A percentile compares a stretch with the other conserved stretches of the same genome.
Evolutionary conservation across 1,284 basidiomycete species (phyloP).

Genomic region (Sphaerobolus stellatus): DNA sequence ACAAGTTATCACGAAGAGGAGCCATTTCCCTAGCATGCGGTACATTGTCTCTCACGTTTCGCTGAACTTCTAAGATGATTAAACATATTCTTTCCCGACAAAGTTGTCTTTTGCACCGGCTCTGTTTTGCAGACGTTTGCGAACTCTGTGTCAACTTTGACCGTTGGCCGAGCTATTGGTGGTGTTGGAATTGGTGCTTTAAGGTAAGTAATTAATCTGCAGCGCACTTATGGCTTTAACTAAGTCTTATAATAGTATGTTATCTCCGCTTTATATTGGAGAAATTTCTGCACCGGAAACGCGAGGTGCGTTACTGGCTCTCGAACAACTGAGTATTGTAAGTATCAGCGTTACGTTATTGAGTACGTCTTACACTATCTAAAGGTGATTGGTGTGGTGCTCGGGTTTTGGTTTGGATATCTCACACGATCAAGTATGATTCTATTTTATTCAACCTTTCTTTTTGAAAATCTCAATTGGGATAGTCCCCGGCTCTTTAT

Average conservation of each 20-base stretch:
- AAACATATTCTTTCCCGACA: conserved; percentile 3
- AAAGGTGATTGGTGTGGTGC: conserved; percentile 61
- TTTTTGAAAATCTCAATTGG: not conserved
- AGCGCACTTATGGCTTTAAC: not conserved
- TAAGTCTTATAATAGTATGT: conserved; percentile 49
- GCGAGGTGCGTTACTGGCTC: conserved; percentile 74
- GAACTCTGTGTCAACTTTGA: conserved; percentile 52
- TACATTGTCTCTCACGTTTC: conserved; percentile 25
- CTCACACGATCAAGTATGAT: conserved; percentile 60
- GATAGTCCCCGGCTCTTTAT: conserved; percentile 54
- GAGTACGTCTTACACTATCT: not conserved
- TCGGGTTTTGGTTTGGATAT: conserved; percentile 82
- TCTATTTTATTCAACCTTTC: not conserved
- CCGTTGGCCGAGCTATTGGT: conserved; percentile 68
- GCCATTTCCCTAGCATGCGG: conserved; percentile 68
- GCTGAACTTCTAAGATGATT: not conserved
- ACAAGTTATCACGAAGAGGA: conserved; percentile 62
- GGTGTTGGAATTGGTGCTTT: conserved; percentile 79
- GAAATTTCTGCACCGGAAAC: conserved; percentile 81
- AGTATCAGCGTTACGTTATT: not conserved
- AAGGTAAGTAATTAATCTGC: conserved; percentile 42
- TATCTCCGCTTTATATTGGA: conserved; percentile 78
- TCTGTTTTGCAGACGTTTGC: conserved; percentile 68
- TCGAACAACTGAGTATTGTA: conserved; percentile 76
- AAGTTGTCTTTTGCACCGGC: conserved; percentile 71